These are phyloP conservation scores for Colletotrichum limetticola DNA, from an alignment of 2,329 filamentous ascomycete genomes.

Conservation along the genomic window DNA sequence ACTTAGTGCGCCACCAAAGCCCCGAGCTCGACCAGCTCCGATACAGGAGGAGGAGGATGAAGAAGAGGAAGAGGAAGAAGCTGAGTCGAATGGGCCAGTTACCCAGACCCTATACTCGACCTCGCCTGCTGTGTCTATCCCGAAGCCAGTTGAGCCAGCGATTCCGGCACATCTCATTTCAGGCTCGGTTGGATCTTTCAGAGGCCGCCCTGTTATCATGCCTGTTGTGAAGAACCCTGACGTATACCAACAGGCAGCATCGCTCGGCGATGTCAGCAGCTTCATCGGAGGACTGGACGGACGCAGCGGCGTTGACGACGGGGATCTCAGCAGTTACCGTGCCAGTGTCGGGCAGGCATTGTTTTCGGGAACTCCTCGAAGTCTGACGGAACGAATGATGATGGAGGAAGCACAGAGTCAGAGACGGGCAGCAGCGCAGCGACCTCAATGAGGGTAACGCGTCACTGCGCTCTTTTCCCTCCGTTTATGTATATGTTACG, in stretches of 20 bases:
- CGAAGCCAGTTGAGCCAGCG: constrained; percentile 41
- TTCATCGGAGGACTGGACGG: constrained; percentile 66
- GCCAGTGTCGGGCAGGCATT: constrained; percentile 51
- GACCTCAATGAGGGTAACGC: constrained; percentile 23
- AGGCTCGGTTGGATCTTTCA: constrained; percentile 64
- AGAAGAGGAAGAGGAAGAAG: constrained; percentile 43
- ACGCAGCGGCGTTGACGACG: constrained; percentile 60
- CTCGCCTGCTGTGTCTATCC: constrained; percentile 56
- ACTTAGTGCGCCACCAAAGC: constrained; percentile 43
- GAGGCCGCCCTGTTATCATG: constrained; percentile 63
- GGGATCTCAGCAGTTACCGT: constrained; percentile 55
- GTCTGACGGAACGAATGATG: constrained; percentile 60
- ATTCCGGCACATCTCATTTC: constrained; percentile 39
- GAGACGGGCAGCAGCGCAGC: constrained; percentile 32
- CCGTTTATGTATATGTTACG: constrained; percentile 23
- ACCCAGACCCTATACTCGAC: constrained; percentile 50
- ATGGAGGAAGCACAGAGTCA: constrained; percentile 57
- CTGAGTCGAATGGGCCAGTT: constrained; percentile 25
- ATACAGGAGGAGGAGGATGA: constrained; percentile 50
- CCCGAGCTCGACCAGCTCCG: constrained; percentile 39
- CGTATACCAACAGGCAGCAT: constrained; percentile 59
- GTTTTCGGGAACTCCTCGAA: constrained; percentile 56
- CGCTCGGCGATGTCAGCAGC: constrained; percentile 58
- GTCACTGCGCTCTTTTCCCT: background rate
- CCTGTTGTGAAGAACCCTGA: constrained; percentile 61